phyloP scores from a whole-genome alignment of 169 alveolate species.

The Theileria parva region DNA sequence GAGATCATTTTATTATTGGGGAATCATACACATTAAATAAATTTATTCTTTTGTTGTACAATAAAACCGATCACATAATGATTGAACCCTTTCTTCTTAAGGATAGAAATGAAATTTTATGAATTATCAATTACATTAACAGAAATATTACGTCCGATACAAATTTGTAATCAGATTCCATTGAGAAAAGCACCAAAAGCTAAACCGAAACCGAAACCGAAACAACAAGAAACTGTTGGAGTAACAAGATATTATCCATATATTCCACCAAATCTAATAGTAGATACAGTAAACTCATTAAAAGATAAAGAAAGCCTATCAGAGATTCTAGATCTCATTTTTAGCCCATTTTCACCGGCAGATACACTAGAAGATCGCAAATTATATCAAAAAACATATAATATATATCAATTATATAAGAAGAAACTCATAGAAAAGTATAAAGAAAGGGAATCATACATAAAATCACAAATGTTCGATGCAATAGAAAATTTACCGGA shows the following conservation, averaged over 20 bases:
- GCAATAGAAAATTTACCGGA: conserved; percentile 62
- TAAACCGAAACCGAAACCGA: conserved; percentile 29
- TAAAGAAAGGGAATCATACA: conserved; percentile 38
- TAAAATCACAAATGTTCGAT: conserved; percentile 30
- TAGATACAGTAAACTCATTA: conserved; percentile 72
- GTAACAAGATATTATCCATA: conserved; percentile 76
- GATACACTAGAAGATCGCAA: conserved; percentile 70
- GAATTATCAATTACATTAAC: background rate
- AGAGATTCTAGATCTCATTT: conserved; percentile 70
- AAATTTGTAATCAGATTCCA: conserved; percentile 30
- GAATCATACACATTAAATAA: background rate
- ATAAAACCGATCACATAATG: background rate
- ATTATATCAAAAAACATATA: conserved; percentile 64
- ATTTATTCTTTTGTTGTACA: background rate
- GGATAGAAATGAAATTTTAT: background rate
- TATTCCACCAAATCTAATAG: conserved; percentile 74
- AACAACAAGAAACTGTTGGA: conserved; percentile 49
- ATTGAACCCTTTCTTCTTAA: background rate
- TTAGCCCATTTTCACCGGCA: conserved; percentile 71
- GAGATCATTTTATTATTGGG: background rate
- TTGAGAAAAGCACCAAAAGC: conserved; percentile 45
- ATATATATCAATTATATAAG: conserved; percentile 63
- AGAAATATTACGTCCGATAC: background rate
- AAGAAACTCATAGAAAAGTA: background rate
- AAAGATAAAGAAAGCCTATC: conserved; percentile 70